Percentiles rank a stretch among this genome's conserved stretches.
Evolutionary conservation across 768 basidiomycete species (phyloP).

Genomic region (Tricholoma flavovirens): DNA sequence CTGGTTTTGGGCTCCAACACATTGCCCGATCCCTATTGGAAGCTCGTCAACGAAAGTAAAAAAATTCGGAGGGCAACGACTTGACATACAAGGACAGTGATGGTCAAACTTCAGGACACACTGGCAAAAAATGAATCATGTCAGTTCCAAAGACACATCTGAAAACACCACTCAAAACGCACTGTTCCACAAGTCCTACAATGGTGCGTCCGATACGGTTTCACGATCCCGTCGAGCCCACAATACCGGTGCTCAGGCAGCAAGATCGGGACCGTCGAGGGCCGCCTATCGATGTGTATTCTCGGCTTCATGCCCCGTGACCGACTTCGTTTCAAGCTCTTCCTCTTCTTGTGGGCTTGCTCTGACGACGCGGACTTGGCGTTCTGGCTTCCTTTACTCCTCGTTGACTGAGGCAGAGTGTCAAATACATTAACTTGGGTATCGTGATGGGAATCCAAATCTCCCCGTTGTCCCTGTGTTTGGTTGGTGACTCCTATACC

Average conservation of each 20-base stretch:
- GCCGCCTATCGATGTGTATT: constrained; percentile 27
- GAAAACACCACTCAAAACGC: constrained; percentile 23
- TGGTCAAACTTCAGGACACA: constrained; percentile 84
- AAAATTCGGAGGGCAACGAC: neutral
- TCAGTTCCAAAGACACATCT: neutral
- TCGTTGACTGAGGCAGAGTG: constrained; percentile 8
- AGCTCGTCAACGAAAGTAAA: neutral
- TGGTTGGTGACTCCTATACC: neutral
- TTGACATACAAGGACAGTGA: constrained; percentile 76
- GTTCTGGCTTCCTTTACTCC: neutral
- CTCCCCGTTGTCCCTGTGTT: neutral
- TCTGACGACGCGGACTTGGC: neutral
- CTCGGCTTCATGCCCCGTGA: neutral
- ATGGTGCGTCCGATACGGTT: constrained; percentile 75
- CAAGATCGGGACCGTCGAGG: constrained; percentile 38
- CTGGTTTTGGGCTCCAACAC: constrained; percentile 89
- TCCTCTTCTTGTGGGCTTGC: neutral
- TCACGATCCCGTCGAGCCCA: constrained; percentile 52
- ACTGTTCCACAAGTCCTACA: constrained; percentile 81
- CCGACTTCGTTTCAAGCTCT: neutral
- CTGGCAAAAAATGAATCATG: constrained; percentile 26
- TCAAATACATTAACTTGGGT: constrained; percentile 10
- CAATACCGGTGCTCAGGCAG: constrained; percentile 68
- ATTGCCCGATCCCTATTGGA: constrained; percentile 80
- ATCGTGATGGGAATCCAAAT: neutral